Evolutionary conservation across 192 early-diverging fungal genomes (phyloP), one percentile per base, ranked within the genome.

Genomic region (Bifiguratus adelaidae): DNA sequence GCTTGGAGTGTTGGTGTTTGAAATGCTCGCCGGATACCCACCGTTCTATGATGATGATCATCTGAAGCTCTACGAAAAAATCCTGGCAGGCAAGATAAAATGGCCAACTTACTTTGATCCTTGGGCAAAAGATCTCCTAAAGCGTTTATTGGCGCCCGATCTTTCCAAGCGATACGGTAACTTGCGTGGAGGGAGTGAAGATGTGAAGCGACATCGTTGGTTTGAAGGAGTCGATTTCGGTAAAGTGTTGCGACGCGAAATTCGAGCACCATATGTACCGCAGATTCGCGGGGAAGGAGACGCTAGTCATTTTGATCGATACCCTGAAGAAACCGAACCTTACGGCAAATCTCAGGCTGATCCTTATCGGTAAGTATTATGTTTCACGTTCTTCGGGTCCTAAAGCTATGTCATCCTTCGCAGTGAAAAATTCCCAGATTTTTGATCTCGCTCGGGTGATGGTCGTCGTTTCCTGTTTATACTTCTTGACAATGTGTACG

Each of bases 1-100:
- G 34, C 77, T 95, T 53, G 92, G 92, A 25, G 77, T 95, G 38
- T 56, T 95, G 34, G 88, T 95, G 41, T 92, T 89, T 56, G 90
- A 92, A 70, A 95, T 95, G 92, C 72, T 92, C 22, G 91, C 91
- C 5, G 91, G 91, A 36, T 65, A 58, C 54, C 92, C 92, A 41
- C 92, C 92, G 30, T 95, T 95, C 71, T 90, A 88, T 54, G 92
- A 93, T 68, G 91, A 95, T 47, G 89, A 92, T 58, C 91, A 89
- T 57, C 81, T 89, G 62, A 82, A 85, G 45, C 55, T 95, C 42
- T 95, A 94, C 55, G 92, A 92, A 67, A 92, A 92, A 68, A 94
- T 96, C 41, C 64, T 96, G 51, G 73, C 74, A 1, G 88, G 92
- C 24, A 79, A 73, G 26, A 81, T 89, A 30, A 68, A 75, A 53